Evolutionary conservation across 1,139 yeast species (phyloP).

Genomic region (Candida glucosophila): DNA sequence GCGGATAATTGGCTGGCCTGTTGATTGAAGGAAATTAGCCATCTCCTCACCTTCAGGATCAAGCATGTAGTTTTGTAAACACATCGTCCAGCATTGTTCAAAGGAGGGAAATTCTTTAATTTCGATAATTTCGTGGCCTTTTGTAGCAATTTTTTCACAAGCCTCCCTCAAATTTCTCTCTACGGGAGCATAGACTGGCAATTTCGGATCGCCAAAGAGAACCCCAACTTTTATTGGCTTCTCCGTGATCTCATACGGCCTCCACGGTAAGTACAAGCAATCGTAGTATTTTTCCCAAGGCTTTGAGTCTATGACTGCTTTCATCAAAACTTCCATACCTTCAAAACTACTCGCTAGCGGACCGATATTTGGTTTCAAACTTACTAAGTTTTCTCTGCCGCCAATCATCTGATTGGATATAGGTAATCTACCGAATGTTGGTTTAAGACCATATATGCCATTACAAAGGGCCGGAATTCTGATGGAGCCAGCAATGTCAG

Average conservation of each 20-base stretch:
- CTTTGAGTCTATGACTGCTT: conserved; percentile 7
- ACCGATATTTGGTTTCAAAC: conserved; percentile 20
- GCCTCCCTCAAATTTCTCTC: conserved; percentile 8
- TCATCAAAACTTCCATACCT: conserved; percentile 15
- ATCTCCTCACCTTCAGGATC: neutral
- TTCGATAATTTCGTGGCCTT: conserved; percentile 12
- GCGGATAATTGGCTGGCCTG: conserved; percentile 2
- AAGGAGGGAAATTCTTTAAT: conserved; percentile 2
- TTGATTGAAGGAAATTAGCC: neutral
- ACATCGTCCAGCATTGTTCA: neutral
- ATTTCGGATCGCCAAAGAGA: neutral
- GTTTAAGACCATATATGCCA: conserved; percentile 18
- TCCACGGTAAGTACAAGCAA: conserved; percentile 8
- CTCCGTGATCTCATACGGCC: neutral
- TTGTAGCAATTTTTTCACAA: conserved; percentile 5
- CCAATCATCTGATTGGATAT: conserved; percentile 7
- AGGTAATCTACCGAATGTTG: conserved; percentile 10
- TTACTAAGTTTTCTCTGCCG: conserved; percentile 5
- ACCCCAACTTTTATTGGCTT: neutral
- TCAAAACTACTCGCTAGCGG: conserved; percentile 23
- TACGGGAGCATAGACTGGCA: conserved; percentile 10
- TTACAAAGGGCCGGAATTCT: conserved; percentile 19
- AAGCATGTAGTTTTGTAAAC: neutral
- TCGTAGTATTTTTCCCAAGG: conserved; percentile 11
- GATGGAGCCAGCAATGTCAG: conserved; percentile 23